Conservation (phyloP, 306 rosid species). For the Parietaria judaica region DNA sequence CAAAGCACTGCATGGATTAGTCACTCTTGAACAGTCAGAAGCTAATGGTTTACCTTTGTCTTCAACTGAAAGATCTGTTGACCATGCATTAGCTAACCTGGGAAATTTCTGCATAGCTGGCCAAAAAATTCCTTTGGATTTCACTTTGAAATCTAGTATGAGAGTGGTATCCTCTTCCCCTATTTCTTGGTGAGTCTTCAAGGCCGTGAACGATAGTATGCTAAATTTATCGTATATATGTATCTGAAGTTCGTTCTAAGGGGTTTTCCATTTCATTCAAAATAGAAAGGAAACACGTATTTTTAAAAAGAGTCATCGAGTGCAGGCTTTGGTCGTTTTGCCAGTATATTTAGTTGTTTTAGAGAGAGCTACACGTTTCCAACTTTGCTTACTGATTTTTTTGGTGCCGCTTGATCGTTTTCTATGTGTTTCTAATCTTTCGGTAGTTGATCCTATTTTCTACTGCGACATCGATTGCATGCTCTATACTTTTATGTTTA, state of each 20-base stretch:
- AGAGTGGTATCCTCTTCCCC: conserved; percentile 58
- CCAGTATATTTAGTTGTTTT: too few relatives aligned
- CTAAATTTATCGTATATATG: not conserved
- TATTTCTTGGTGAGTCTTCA: conserved; percentile 38
- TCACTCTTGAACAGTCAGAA: conserved; percentile 27
- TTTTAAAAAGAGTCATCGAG: too few relatives aligned
- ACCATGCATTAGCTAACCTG: conserved; percentile 26
- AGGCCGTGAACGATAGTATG: not conserved
- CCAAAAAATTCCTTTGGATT: conserved; percentile 77
- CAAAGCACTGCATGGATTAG: conserved; percentile 79
- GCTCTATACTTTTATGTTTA: too few relatives aligned
- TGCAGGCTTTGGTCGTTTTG: too few relatives aligned
- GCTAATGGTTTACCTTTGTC: conserved; percentile 32
- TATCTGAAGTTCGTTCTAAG: not conserved
- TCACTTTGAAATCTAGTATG: conserved; percentile 72
- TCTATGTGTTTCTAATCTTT: too few relatives aligned
- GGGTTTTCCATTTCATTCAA: not conserved
- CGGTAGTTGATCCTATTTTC: too few relatives aligned
- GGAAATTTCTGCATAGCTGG: conserved; percentile 51
- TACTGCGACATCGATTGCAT: too few relatives aligned
- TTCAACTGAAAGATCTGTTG: conserved; percentile 31
- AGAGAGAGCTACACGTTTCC: too few relatives aligned
- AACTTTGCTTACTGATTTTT: too few relatives aligned
- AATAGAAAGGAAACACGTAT: too few relatives aligned
- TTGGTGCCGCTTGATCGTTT: too few relatives aligned